A percentile compares a stretch with the other conserved stretches of the same genome.
These are phyloP conservation scores for Adenanthera pavonina DNA, from an alignment of 306 rosid species.

Conservation along the genomic window DNA sequence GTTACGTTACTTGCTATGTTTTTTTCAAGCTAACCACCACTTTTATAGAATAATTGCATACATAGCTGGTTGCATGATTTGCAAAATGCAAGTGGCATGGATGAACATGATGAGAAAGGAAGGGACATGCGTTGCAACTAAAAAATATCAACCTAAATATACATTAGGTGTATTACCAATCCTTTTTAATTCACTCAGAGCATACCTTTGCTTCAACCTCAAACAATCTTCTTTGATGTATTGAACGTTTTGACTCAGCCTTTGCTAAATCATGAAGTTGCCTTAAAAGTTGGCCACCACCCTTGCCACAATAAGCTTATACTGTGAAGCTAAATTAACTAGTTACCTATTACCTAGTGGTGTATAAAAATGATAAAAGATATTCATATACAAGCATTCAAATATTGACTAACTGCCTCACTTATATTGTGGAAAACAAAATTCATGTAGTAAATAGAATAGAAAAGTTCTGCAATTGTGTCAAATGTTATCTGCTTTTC, in stretches of 20 bases:
- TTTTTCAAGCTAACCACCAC: neutral
- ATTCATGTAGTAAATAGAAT: neutral
- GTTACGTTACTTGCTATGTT: constrained; percentile 3
- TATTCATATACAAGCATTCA: constrained; percentile 36
- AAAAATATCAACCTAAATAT: neutral
- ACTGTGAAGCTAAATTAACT: constrained; percentile 22
- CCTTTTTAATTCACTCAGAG: neutral
- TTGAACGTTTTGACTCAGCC: constrained; percentile 70
- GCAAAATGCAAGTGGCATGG: constrained; percentile 16
- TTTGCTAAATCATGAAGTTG: constrained; percentile 78
- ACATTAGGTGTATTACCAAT: too few species aligned
- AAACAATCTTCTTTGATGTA: constrained; percentile 58
- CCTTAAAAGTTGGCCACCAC: constrained; percentile 64
- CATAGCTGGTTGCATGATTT: neutral
- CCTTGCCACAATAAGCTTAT: constrained; percentile 57
- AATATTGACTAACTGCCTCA: constrained; percentile 8
- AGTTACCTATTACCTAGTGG: neutral
- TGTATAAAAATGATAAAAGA: constrained; percentile 29
- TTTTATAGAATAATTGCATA: neutral
- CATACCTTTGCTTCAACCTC: constrained; percentile 79
- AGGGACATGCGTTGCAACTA: constrained; percentile 53
- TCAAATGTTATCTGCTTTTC: constrained; percentile 11
- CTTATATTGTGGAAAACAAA: neutral
- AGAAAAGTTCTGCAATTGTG: neutral
- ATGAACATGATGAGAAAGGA: neutral